A percentile compares a stretch with the other conserved stretches of the same genome.
These are phyloP conservation scores for Aspergillus pseudoglaucus DNA, from an alignment of 2,329 filamentous ascomycete genomes.

Conservation along the genomic window DNA sequence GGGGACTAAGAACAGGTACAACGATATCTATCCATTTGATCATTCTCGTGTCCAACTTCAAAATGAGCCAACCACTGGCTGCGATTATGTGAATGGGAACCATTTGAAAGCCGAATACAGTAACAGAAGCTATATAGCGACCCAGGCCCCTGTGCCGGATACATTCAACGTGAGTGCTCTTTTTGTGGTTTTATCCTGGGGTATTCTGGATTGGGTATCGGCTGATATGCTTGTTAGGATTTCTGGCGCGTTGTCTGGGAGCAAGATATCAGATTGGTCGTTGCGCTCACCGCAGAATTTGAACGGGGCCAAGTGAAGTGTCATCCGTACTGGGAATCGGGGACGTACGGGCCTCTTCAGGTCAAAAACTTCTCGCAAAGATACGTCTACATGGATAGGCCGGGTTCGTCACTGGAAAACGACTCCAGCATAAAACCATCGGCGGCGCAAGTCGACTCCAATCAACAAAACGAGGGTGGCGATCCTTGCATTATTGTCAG, in stretches of 20 bases:
- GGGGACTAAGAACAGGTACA: constrained; percentile 92
- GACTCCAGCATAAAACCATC: not conserved
- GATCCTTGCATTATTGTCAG: constrained; percentile 72
- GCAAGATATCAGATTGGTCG: constrained; percentile 86
- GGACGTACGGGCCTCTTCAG: constrained; percentile 69
- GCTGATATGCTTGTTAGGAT: constrained; percentile 52
- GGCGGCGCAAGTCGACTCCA: not conserved
- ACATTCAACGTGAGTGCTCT: constrained; percentile 70
- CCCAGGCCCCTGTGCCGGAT: constrained; percentile 84
- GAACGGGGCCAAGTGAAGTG: constrained; percentile 94
- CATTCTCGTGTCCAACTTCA: constrained; percentile 80
- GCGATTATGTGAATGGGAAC: constrained; percentile 95
- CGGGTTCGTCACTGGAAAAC: constrained; percentile 41
- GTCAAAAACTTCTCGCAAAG: constrained; percentile 75
- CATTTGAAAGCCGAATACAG: constrained; percentile 72
- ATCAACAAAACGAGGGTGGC: constrained; percentile 21
- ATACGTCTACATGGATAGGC: constrained; percentile 66
- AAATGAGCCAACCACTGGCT: constrained; percentile 58
- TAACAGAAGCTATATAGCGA: constrained; percentile 90
- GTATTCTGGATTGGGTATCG: not conserved
- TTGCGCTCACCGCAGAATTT: constrained; percentile 91
- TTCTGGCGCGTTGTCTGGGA: constrained; percentile 99
- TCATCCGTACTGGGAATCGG: constrained; percentile 82
- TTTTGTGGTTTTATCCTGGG: no score
- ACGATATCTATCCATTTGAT: constrained; percentile 95